Percentiles rank a stretch among this genome's conserved stretches.
Evolutionary conservation across 371 early-diverging fungal genomes (phyloP).

Genomic region (Circinella umbellata): DNA sequence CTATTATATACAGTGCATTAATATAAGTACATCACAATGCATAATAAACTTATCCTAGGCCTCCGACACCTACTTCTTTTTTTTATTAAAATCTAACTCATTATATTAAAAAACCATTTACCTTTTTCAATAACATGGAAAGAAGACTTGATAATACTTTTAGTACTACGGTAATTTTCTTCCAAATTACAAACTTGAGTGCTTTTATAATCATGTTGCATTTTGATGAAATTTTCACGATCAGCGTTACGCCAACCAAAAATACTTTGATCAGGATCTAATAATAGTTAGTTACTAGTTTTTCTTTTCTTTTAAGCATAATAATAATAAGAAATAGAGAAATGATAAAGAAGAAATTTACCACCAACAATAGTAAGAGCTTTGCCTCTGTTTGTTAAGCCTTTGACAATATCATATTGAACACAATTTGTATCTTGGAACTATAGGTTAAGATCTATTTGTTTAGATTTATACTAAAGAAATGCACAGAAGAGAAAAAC

Average conservation of each 20-base stretch:
- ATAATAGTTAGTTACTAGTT: too few relatives aligned
- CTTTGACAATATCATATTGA: constrained; percentile 59
- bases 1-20: constrained; percentile 14
- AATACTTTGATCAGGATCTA: constrained; percentile 67
- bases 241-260: constrained; percentile 69
- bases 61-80: too few relatives aligned
- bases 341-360: constrained; percentile 14
- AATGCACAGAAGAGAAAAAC: too few relatives aligned
- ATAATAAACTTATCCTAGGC: neutral
- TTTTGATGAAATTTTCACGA: constrained; percentile 56
- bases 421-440: constrained; percentile 70
- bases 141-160: constrained; percentile 51
- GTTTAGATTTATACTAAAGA: neutral
- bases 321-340: neutral
- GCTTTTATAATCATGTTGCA: constrained; percentile 44
- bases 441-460: constrained; percentile 25
- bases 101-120: constrained; percentile 21
- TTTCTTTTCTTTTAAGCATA: too few relatives aligned
- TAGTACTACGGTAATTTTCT: constrained; percentile 65
- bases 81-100: too few relatives aligned
- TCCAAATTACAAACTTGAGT: constrained; percentile 46
- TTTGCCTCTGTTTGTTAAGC: constrained; percentile 38
- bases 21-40: constrained; percentile 4
- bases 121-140: constrained; percentile 53
- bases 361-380: constrained; percentile 67